Conservation (phyloP, 139 green algal species). For the Nannochloris sp. region DNA sequence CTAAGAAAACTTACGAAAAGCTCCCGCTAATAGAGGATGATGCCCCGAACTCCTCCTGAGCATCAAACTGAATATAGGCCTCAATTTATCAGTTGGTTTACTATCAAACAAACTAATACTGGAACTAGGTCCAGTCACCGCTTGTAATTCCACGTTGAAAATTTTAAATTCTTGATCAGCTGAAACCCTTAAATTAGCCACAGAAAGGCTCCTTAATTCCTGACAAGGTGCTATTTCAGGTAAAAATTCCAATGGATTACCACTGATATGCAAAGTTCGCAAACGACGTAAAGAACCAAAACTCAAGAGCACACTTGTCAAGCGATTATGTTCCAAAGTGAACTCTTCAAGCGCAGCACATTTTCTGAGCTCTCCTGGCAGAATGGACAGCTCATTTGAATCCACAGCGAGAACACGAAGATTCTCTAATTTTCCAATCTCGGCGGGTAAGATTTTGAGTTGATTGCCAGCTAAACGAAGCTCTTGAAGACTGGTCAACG, state of each 20-base stretch:
- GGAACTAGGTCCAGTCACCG: not conserved
- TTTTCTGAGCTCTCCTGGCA: slow-evolving; percentile 69
- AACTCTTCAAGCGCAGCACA: slow-evolving; percentile 67
- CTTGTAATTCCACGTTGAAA: slow-evolving; percentile 36
- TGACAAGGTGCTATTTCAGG: slow-evolving; percentile 76
- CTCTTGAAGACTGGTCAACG: slow-evolving; percentile 19
- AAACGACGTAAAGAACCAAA: slow-evolving; percentile 40
- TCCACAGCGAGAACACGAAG: slow-evolving; percentile 62
- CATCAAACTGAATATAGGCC: slow-evolving; percentile 74
- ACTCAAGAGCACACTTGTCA: slow-evolving; percentile 66
- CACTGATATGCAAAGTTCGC: slow-evolving; percentile 51
- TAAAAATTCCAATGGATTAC: slow-evolving; percentile 92
- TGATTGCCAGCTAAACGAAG: slow-evolving; percentile 49
- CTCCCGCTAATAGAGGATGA: slow-evolving; percentile 79
- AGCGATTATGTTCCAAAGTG: slow-evolving; percentile 78
- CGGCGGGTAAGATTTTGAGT: slow-evolving; percentile 54
- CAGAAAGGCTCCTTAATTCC: slow-evolving; percentile 62
- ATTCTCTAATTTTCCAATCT: slow-evolving; percentile 50
- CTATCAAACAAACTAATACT: slow-evolving; percentile 15
- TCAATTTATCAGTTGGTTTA: slow-evolving; percentile 50
- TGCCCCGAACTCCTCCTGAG: slow-evolving; percentile 71
- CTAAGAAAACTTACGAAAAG: slow-evolving; percentile 65
- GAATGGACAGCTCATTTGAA: slow-evolving; percentile 66
- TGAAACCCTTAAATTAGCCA: slow-evolving; percentile 60
- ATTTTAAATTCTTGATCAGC: slow-evolving; percentile 28